Base-by-base conservation (phyloP, 2,329 filamentous ascomycete genomes). In the Akanthomyces uredinophilus region DNA sequence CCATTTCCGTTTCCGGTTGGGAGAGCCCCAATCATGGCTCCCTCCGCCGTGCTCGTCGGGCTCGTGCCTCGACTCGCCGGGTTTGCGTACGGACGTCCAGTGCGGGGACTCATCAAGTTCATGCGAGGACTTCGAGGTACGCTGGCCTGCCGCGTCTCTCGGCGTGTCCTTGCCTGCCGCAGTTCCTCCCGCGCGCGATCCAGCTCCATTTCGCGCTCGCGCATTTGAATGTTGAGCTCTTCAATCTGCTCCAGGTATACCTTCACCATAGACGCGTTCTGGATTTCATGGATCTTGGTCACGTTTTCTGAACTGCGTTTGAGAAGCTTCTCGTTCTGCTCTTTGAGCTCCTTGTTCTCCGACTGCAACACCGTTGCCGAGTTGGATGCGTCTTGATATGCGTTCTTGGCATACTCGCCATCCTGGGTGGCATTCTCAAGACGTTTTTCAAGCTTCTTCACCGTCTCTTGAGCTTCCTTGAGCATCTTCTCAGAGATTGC, bases 381-480 rank as follows among this genome's bases (percentile, higher is more conserved):
- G 37, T 79, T 78, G 10, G 83, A 84, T 1, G 82, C 80, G 24
- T 81, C 77, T 66, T 88, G 87, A 67, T 89, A 90, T 11, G 80
- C 75, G 4, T 78, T 77, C 58, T 83, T 81, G 14, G 79, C 75
- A 67, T 86, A 90, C 1, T 86, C 83, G 29, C 80, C 74, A 4
- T 86, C 83, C 16, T 75, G 76, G 32, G 81, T 73, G 4, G 77
- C 71, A 5, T 76, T 73, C 58, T 76, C 75, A 5, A 75, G 69
- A 22, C 74, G 74, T 60, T 72, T 73, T 44, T 80, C 77, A 4
- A 81, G 72, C 16, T 75, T 69, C 53, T 74, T 71, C 18, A 78
- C 73, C 29, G 80, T 70, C 5, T 76, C 66, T 56, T 70, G 68
- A 3, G 70, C 65, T 52, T 74, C 76, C n/a, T 73, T 75, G 10